phyloP scores from a whole-genome alignment of 306 rosid genomes.

The Fragaria nilgerrensis region DNA sequence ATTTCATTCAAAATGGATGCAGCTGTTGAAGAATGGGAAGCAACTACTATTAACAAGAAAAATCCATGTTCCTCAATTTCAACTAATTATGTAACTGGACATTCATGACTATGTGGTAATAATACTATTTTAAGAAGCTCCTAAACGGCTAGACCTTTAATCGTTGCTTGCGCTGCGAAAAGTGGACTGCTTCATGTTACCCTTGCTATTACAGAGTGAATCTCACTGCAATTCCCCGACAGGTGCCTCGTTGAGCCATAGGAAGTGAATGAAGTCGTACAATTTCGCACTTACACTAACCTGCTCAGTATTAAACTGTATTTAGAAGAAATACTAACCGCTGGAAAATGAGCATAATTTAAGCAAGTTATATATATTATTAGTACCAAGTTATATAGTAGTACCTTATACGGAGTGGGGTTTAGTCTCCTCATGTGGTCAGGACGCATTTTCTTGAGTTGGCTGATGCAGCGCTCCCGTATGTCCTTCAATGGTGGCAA shows the following conservation, averaged over 20 bases:
- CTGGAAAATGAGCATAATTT: not conserved
- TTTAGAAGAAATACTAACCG: not conserved
- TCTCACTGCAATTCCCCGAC: constrained; percentile 85
- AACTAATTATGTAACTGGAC: not conserved
- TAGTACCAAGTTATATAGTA: not conserved
- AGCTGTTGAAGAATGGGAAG: not conserved
- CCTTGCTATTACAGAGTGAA: constrained; percentile 1
- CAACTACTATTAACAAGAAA: constrained; percentile 14
- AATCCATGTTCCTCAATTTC: not conserved
- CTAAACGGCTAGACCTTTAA: constrained; percentile 2
- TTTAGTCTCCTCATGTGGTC: constrained; percentile 98
- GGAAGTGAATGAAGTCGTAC: constrained; percentile 86
- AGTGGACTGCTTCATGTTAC: not conserved
- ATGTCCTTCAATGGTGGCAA: constrained; percentile 70
- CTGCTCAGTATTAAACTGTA: constrained; percentile 33
- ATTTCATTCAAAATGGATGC: not conserved
- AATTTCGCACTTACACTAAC: constrained; percentile 86
- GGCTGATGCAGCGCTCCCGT: constrained; percentile 74
- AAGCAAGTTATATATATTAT: constrained; percentile 3
- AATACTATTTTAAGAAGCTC: constrained; percentile 4
- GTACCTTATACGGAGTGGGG: constrained; percentile 96
- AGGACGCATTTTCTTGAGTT: constrained; percentile 85
- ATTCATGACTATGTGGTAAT: not conserved
- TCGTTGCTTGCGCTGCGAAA: not conserved
- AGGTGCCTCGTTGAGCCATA: constrained; percentile 98